Percentiles rank a stretch among this genome's conserved stretches.
phyloP scores from a whole-genome alignment of 352 stramenopile species.

The Aphanomyces invadans region DNA sequence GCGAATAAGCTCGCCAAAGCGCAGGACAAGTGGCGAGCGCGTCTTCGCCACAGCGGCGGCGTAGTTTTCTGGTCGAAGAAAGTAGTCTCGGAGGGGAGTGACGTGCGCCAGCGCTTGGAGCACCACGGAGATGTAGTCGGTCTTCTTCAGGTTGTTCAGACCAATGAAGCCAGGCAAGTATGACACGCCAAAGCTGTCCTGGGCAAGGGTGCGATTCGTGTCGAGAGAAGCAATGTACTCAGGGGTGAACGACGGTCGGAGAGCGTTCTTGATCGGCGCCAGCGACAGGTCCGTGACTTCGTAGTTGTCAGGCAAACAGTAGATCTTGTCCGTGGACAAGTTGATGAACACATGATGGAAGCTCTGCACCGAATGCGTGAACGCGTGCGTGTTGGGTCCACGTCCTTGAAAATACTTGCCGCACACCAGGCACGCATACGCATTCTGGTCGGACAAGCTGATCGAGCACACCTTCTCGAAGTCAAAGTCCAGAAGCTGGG shows the following conservation, averaged over 20 bases:
- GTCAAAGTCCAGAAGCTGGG: slow-evolving; percentile 97
- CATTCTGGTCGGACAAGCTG: slow-evolving; percentile 93
- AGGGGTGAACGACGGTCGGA: slow-evolving; percentile 87
- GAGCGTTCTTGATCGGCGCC: slow-evolving; percentile 89
- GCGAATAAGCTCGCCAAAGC: slow-evolving; percentile 93
- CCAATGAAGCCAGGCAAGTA: slow-evolving; percentile 97
- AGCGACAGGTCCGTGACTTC: slow-evolving; percentile 95
- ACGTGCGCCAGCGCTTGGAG: slow-evolving; percentile 96
- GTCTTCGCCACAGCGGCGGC: slow-evolving; percentile 35
- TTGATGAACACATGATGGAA: slow-evolving; percentile 98
- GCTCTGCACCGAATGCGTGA: slow-evolving; percentile 94
- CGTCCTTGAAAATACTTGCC: slow-evolving; percentile 98
- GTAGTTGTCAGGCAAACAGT: slow-evolving; percentile 98
- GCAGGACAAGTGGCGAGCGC: slow-evolving; percentile 82
- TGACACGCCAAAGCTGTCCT: slow-evolving; percentile 93
- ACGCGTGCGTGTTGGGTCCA: slow-evolving; percentile 89
- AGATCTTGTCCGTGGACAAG: slow-evolving; percentile 90
- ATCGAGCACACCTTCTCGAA: slow-evolving; percentile 97
- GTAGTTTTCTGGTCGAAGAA: slow-evolving; percentile 73
- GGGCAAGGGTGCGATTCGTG: slow-evolving; percentile 81
- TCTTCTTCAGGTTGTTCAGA: slow-evolving; percentile 97
- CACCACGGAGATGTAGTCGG: slow-evolving; percentile 97
- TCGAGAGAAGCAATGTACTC: slow-evolving; percentile 85
- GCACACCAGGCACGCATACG: slow-evolving; percentile 98
- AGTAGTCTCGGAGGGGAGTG: slow-evolving; percentile 92